These are phyloP conservation scores for Lentinus tigrinus DNA, from an alignment of 768 basidiomycete species.

Conservation along the genomic window DNA sequence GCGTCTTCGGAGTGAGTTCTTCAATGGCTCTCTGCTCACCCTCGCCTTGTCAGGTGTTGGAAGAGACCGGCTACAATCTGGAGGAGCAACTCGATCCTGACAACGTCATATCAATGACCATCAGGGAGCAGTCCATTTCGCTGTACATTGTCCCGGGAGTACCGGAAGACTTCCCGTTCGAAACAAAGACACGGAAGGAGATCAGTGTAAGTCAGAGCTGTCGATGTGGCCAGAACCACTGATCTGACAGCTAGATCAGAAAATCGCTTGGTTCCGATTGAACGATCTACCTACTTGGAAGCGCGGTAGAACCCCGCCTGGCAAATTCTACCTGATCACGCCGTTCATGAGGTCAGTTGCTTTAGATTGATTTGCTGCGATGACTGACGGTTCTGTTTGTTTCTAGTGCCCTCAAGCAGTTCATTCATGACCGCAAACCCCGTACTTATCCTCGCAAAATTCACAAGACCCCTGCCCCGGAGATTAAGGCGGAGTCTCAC, in stretches of 20 bases:
- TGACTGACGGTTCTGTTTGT: conserved; percentile 2
- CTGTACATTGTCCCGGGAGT: conserved; percentile 89
- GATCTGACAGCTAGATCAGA: conserved; percentile 45
- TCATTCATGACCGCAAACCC: conserved; percentile 65
- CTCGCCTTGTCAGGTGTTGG: conserved; percentile 72
- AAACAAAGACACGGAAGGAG: conserved; percentile 95
- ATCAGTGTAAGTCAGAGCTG: conserved; percentile 71
- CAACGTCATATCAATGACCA: conserved; percentile 79
- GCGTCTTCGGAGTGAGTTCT: background rate
- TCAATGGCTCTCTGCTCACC: conserved; percentile 9
- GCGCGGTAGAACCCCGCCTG: conserved; percentile 61
- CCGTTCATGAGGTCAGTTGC: conserved; percentile 80
- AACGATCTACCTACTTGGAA: conserved; percentile 93
- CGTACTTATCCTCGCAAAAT: conserved; percentile 42
- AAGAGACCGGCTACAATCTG: conserved; percentile 95
- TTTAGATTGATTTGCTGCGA: background rate
- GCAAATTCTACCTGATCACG: conserved; percentile 92
- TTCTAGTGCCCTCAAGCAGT: conserved; percentile 61
- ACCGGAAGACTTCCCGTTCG: conserved; percentile 84
- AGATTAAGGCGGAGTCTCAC: conserved; percentile 20
- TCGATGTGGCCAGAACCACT: conserved; percentile 11
- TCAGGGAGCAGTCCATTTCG: conserved; percentile 88
- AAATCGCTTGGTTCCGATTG: conserved; percentile 95
- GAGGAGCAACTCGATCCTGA: conserved; percentile 61
- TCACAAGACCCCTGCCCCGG: conserved; percentile 23